A percentile compares a stretch with the other conserved stretches of the same genome.
These are phyloP conservation scores for Calonectria fujianensis DNA, from an alignment of 2,329 filamentous ascomycete species.

Conservation along the genomic window DNA sequence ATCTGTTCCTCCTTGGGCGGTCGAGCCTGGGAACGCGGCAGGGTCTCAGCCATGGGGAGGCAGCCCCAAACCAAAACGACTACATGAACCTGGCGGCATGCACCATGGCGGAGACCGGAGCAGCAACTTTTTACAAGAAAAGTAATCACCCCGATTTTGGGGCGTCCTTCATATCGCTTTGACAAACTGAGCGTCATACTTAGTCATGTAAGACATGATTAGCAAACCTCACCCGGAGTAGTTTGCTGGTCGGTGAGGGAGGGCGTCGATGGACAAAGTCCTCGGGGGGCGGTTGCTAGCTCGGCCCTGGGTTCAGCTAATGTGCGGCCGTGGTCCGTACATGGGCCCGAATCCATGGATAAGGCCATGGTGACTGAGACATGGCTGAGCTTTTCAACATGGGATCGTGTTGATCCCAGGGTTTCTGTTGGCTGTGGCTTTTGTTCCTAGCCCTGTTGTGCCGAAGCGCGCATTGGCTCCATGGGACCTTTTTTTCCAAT, in stretches of 20 bases:
- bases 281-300: conserved; percentile 25
- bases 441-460: conserved; percentile 30
- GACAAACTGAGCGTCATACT: conserved; percentile 20
- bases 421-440: conserved; percentile 31
- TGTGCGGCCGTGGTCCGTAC: conserved; percentile 24
- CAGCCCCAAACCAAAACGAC: background rate
- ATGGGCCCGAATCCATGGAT: conserved; percentile 42
- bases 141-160: conserved; percentile 6
- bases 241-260: conserved; percentile 33
- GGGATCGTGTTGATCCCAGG: conserved; percentile 29
- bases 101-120: conserved; percentile 3
- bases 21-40: conserved; percentile 10
- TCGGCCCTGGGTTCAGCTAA: conserved; percentile 26
- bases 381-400: conserved; percentile 31
- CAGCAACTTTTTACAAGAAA: conserved; percentile 12
- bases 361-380: conserved; percentile 36
- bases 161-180: conserved; percentile 13
- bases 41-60: conserved; percentile 14
- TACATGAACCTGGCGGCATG: conserved; percentile 16
- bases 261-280: conserved; percentile 20
- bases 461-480: conserved; percentile 32
- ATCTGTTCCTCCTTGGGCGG: conserved; percentile 14
- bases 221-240: background rate
- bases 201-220: conserved; percentile 24
- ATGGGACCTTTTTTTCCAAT: conserved; percentile 22